Evolutionary conservation across 1,284 basidiomycete genomes (phyloP), one percentile per base, ranked within the genome.

Genomic region (Chalciporus sp.): DNA sequence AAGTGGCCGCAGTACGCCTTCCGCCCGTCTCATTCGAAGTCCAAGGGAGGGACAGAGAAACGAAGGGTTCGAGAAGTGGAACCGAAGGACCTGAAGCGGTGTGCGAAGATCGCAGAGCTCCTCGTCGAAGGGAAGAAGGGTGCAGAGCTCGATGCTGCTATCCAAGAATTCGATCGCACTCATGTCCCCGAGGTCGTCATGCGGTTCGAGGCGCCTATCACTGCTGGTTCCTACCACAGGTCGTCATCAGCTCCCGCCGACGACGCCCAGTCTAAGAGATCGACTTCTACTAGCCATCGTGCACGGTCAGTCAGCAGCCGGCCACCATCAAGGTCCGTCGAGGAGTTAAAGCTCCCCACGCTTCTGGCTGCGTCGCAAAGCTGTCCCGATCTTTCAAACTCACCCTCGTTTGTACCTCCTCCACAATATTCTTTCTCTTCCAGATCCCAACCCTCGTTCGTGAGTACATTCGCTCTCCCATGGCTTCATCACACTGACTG

Each of bases 61-160:
- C 78, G 83, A 44, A 85, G 81, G 62, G 81, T 86, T 37, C 72
- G 84, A 46, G 84, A 87, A 64, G 83, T 86, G 6, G 85, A 83
- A 31, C 85, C 81, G 2, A 86, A 86, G 68, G 87, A 90, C 63
- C 67, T 80, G 60, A 84, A 80, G 69, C 84, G 88, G 2, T 89
- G 86, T 67, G 79, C 78, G 40, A 86, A 85, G 74, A 90, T 93
- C 49, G 90, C 90, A n/a, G 81, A 88, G 69, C 74, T 92, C 0
- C 76, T 92, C 35, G 82, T 86, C 47, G 79, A 83, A 60, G 90
- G 90, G 17, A 87, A 86, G 71, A 88, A 84, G 61, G 90, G 88
- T 3, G 73, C 74, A 26, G 85, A 83, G 58, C 80, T 93, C 49
- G 83, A 88, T 61, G 77, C 71, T 14, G 88, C 85, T 16, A 84